These are phyloP conservation scores for Euryodendron excelsum DNA, from an alignment of 148 eudicot genomes.

Conservation along the genomic window DNA sequence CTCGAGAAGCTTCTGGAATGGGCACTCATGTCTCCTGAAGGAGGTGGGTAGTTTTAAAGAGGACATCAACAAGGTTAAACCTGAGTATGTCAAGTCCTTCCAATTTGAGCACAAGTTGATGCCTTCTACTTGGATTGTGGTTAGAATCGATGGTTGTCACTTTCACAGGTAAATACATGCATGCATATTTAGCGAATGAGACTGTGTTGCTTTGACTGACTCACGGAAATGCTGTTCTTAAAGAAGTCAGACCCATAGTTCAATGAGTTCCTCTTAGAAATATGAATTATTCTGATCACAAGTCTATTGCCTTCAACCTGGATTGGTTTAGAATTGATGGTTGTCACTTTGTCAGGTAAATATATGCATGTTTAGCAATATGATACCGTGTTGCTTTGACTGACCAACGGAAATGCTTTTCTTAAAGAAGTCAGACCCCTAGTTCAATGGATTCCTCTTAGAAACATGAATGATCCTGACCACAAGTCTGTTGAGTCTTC, in stretches of 20 bases:
- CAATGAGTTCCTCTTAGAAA: background rate
- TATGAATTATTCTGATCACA: background rate
- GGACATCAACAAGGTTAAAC: conserved; percentile 53
- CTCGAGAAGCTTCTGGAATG: conserved; percentile 69
- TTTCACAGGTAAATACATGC: conserved; percentile 65
- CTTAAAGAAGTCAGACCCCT: background rate
- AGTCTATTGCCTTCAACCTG: no score
- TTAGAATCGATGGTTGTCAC: conserved; percentile 87
- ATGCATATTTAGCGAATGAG: background rate
- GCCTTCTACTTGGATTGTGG: conserved; percentile 86
- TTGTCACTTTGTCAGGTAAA: background rate
- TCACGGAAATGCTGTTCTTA: background rate
- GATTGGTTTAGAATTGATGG: no score
- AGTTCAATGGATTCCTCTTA: background rate
- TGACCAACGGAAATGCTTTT: background rate
- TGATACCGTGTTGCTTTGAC: background rate
- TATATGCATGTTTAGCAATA: background rate
- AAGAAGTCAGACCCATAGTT: conserved; percentile 1
- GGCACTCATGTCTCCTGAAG: conserved; percentile 47
- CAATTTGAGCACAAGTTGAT: conserved; percentile 50
- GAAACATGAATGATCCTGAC: background rate
- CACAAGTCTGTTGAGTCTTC: background rate
- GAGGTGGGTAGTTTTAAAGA: conserved; percentile 59
- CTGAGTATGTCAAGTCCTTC: conserved; percentile 67
- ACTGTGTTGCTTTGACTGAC: conserved; percentile 4